Evolutionary conservation across 2,329 filamentous ascomycete species (phyloP), one percentile per base, ranked within the genome.

Genomic region (Metarhizium album): DNA sequence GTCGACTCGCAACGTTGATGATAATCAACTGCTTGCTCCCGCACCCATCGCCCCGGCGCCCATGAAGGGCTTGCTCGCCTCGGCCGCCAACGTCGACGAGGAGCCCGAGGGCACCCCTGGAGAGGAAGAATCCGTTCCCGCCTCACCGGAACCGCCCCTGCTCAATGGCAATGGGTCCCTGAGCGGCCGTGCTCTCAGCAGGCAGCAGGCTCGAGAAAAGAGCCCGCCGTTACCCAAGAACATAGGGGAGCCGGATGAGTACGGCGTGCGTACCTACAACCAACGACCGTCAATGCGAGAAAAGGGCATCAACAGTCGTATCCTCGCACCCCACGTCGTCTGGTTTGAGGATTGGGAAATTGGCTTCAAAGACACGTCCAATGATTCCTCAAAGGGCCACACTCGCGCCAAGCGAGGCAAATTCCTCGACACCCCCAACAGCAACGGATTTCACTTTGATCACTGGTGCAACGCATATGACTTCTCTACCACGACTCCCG

Each of bases 311-410:
- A 80, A 78, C 57, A 77, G 74, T 24, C 72, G 80, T 50, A 71
- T 81, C 58, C 64, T 79, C 42, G 61, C 61, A 4, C 76, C 76
- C 11, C 66, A 66, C 6, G 55, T 70, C 0, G 76, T 75, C 54
- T 64, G 70, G 48, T 80, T 72, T 51, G 69, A 75, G 37, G 65
- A 74, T 8, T 67, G 73, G 52, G 77, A 82, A 58, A 82, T 82
- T 53, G 79, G 79, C 14, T 82, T 79, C 61, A 72, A 75, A 22
- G 79, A 82, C 57, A 78, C 76, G 3, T 72, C 72, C 53, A 82
- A 82, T 53, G 75, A 78, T 56, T 71, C 73, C 29, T 70, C 70
- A 53, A 74, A 76, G 51, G 74, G 74, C 22, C 75, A 76, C 45
- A 79, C 73, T 33, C 71, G 70, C 55, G 70, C 71, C 14, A 74